Base-by-base conservation (phyloP, 805 yeast species). In the Wickerhamomyces mucosus region DNA sequence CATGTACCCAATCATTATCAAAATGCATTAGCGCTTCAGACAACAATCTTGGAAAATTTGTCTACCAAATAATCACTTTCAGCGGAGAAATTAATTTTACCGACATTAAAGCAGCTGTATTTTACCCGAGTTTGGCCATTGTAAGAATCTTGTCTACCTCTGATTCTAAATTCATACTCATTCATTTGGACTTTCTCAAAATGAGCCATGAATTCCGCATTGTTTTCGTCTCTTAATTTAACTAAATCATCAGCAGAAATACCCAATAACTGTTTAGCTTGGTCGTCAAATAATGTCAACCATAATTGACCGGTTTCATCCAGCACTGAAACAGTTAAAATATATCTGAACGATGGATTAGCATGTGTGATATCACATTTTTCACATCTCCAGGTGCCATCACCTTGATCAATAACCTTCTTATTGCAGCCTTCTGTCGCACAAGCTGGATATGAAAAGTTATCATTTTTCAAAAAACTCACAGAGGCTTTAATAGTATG, bases 351-450 rank as follows among this genome's bases (percentile, higher is more conserved):
- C 29, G 67, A 61, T 14, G 97, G 96, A 28, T 65, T 67, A 3
- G 69, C 64, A 50, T 72, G 78, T 39, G 70, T 71, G 34, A 70
- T 63, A 46, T 83, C 78, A 67, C 97, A 88, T 54, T 79, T 80
- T 53, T 88, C 97, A 64, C 98, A 92, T 55, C 94, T 74, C 95
- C 95, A 88, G 13, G 77, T 64, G 11, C 80, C 84, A 48, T 73
- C 78, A 20, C 72, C 65, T 34, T 70, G 77, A 48, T 83, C 83
- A 27, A 80, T 61, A 19, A 86, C 84, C 58, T 92, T 92, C 51
- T 86, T 77, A 53, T 78, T 78, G 63, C 98, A 92, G 25, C 69
- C 75, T 28, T 74, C 78, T 28, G 69, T 63, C 21, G 69, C 62
- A 59, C 98, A 92, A 7, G 97, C 92, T 12, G 97, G 95, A 55